These are phyloP conservation scores for Rubroboletus satanas DNA, from an alignment of 768 basidiomycete genomes.

Conservation along the genomic window DNA sequence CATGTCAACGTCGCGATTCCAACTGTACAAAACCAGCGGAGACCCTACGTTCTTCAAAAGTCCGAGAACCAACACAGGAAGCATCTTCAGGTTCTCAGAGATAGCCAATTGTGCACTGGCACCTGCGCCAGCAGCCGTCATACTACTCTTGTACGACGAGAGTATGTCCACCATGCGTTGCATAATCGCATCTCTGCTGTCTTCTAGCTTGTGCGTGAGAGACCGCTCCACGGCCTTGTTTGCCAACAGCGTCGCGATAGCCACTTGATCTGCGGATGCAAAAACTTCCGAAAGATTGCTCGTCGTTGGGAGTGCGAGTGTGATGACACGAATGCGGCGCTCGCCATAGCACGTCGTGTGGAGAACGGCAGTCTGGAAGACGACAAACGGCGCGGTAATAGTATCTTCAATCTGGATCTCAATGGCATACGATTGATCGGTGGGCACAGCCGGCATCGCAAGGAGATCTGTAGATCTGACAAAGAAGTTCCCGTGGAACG, in stretches of 20 bases:
- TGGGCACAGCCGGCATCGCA: constrained; percentile 94
- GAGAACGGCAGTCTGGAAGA: constrained; percentile 90
- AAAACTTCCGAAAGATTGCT: constrained; percentile 85
- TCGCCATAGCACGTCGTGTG: constrained; percentile 95
- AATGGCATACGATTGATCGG: constrained; percentile 93
- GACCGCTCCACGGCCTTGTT: constrained; percentile 93
- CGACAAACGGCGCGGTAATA: constrained; percentile 85
- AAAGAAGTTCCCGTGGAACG: constrained; percentile 99
- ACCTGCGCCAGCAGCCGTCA: constrained; percentile 90
- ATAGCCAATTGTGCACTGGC: constrained; percentile 92
- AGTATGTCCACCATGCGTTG: constrained; percentile 84
- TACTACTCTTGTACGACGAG: constrained; percentile 88
- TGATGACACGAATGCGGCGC: constrained; percentile 88
- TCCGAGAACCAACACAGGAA: constrained; percentile 87
- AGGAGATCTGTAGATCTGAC: constrained; percentile 95
- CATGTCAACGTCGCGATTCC: background rate
- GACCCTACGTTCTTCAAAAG: constrained; percentile 84
- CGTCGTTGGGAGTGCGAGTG: constrained; percentile 83
- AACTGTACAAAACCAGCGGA: background rate
- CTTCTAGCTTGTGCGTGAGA: constrained; percentile 82
- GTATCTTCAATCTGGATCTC: constrained; percentile 96
- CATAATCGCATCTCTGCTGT: constrained; percentile 79
- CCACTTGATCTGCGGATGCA: constrained; percentile 86
- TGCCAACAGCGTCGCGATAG: constrained; percentile 76
- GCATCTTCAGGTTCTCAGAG: constrained; percentile 90